Evolutionary conservation across 768 basidiomycete species (phyloP), one percentile per base, ranked within the genome.

Genomic region (Auricularia auricula-judae): DNA sequence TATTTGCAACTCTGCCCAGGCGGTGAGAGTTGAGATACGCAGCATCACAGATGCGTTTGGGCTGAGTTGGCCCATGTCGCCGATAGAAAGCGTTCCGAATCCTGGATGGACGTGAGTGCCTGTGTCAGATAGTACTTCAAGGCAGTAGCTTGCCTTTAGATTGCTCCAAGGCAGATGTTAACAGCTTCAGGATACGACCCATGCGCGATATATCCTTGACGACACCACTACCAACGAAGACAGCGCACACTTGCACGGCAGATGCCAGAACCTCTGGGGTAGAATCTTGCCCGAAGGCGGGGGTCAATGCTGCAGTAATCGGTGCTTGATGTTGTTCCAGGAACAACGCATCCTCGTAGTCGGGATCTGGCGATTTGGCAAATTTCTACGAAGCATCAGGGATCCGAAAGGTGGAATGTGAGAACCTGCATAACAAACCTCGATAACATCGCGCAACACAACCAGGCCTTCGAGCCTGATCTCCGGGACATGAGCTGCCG

Each of bases 301-400:
- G 96, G 0, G 96, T 98, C 18, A 98, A 81, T 0, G 97, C 97
- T 21, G 97, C 93, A 2, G 96, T 97, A 66, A 99, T 96, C 0
- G 97, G 96, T 0, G 97, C 96, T 76, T 99, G 97, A 74, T 97
- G 90, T 73, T 99, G 97, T 72, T 99, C 96, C 12, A 99, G 83
- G 2, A 99, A 78, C 4, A 95, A 79, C 0, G 91, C 86, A 65
- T 92, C 92, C 39, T 91, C 89, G 69, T 93, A 98, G 62, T 93
- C 93, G 1, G 94, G 92, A 75, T 99, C 97, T 0, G 92, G 90
- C 4, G 91, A 83, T 35, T 79, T 75, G 2, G 92, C 84, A 74
- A 99, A 99, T 63, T 88, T 84, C 96, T 98, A 65, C 39, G 1
- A n/a, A 16, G 21, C 60, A 53, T 36, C 66, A 66, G 61, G 18